These are phyloP conservation scores for Colletotrichum karsti DNA, from an alignment of 2,329 filamentous ascomycete species.

Conservation along the genomic window DNA sequence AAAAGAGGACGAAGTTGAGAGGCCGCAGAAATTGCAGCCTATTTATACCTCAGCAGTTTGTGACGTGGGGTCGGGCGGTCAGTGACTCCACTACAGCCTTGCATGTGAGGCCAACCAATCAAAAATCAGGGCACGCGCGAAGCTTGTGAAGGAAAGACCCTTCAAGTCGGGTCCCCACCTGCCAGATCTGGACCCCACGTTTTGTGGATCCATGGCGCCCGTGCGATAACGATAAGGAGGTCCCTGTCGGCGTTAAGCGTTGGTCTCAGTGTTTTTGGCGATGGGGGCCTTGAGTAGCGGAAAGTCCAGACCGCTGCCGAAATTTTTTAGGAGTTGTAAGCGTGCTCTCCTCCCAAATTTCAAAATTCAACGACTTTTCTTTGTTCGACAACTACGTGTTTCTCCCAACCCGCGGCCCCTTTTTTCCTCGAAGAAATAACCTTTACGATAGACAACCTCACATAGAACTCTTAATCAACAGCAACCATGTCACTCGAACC, in stretches of 20 bases:
- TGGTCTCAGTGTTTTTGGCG: conserved; percentile 11
- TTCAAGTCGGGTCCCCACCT: conserved; percentile 18
- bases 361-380: not conserved
- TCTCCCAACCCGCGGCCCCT: not conserved
- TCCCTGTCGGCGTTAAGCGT: conserved; percentile 7
- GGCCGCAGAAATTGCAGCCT: conserved; percentile 8
- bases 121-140: not conserved
- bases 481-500: conserved; percentile 42
- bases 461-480: conserved; percentile 13
- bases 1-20: conserved; percentile 36
- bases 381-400: not conserved
- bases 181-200: conserved; percentile 13
- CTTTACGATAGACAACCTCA: conserved; percentile 1
- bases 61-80: conserved; percentile 15
- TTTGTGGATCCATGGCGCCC: not conserved
- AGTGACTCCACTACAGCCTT: conserved; percentile 28
- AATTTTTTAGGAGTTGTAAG: conserved; percentile 12
- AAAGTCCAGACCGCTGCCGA: conserved; percentile 25
- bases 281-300: conserved; percentile 12
- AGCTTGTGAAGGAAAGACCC: conserved; percentile 2
- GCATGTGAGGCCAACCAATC: conserved; percentile 29
- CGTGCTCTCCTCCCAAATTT: not conserved
- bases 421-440: not conserved
- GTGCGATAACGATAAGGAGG: conserved; percentile 17
- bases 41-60: conserved; percentile 1